phyloP scores from a whole-genome alignment of 106 monocot genomes.

The Dendrobium chrysotoxum region DNA sequence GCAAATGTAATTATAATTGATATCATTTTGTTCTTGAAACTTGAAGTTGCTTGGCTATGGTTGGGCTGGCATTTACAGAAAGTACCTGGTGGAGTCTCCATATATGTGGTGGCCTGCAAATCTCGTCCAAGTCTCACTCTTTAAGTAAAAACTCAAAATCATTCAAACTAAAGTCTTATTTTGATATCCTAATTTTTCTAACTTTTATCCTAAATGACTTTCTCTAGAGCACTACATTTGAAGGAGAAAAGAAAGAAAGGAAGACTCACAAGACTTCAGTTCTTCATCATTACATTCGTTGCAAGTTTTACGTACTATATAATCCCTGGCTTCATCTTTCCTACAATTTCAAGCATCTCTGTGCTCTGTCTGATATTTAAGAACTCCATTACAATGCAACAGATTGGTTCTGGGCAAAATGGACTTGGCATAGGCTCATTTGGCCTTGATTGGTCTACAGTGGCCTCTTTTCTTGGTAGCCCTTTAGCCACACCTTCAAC shows the following conservation, averaged over 20 bases:
- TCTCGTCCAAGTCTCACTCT: constrained; percentile 57
- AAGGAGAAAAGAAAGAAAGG: constrained; percentile 35
- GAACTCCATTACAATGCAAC: constrained; percentile 41
- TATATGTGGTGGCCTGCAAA: constrained; percentile 67
- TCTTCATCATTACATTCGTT: constrained; percentile 28
- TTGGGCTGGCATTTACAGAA: constrained; percentile 46
- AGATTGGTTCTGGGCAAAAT: constrained; percentile 39
- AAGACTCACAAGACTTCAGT: constrained; percentile 33
- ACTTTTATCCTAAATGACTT: background rate
- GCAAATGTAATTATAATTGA: too few species aligned
- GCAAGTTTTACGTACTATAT: constrained; percentile 50
- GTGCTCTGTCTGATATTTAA: constrained; percentile 40
- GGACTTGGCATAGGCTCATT: constrained; percentile 62
- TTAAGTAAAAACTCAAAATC: constrained; percentile 12
- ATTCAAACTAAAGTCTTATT: too few species aligned
- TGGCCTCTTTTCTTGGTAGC: constrained; percentile 21
- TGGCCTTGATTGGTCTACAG: constrained; percentile 42
- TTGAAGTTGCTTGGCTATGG: constrained; percentile 52
- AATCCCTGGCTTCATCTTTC: constrained; percentile 45
- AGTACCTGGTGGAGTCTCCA: constrained; percentile 45
- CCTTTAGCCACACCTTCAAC: constrained; percentile 30
- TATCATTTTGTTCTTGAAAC: too few species aligned
- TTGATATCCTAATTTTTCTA: too few species aligned
- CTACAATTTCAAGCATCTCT: constrained; percentile 33
- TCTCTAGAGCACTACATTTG: constrained; percentile 39